phyloP scores from a whole-genome alignment of 2,329 filamentous ascomycete genomes.

The Aspergillus fischeri region DNA sequence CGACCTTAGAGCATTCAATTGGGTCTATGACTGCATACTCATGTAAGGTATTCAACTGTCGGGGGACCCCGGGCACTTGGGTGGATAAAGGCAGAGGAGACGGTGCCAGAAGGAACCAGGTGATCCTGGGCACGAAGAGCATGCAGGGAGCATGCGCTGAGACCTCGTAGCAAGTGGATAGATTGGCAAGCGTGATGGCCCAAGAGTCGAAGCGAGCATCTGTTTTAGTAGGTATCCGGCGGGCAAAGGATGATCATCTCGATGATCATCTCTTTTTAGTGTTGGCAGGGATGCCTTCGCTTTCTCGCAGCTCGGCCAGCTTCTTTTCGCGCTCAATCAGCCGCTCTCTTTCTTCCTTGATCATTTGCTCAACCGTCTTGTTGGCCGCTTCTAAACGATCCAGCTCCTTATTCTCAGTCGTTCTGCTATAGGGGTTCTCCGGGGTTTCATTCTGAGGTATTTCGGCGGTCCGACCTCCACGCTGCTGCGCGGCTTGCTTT shows the following conservation, averaged over 20 bases:
- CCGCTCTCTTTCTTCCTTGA: constrained; percentile 62
- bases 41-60: not conserved
- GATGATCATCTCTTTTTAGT: constrained; percentile 40
- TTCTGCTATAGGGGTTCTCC: constrained; percentile 68
- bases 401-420: constrained; percentile 66
- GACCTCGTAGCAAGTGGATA: not conserved
- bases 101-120: too few species aligned
- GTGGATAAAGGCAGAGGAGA: not conserved
- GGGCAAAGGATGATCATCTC: constrained; percentile 24
- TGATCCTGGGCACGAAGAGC: not conserved
- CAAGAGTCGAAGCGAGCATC: not conserved
- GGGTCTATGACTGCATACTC: not conserved
- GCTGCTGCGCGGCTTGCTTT: constrained; percentile 42
- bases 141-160: not conserved
- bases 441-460: constrained; percentile 65
- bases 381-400: constrained; percentile 60
- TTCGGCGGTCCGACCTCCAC: constrained; percentile 66
- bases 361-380: constrained; percentile 55
- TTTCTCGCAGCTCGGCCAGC: constrained; percentile 49
- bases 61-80: not conserved
- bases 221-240: not conserved
- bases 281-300: constrained; percentile 37
- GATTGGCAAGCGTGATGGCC: not conserved
- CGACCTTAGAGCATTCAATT: not conserved
- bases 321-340: constrained; percentile 59